Evolutionary conservation across 2,329 filamentous ascomycete species (phyloP), one percentile per base, ranked within the genome.

Genomic region (Orbilia ellipsospora): DNA sequence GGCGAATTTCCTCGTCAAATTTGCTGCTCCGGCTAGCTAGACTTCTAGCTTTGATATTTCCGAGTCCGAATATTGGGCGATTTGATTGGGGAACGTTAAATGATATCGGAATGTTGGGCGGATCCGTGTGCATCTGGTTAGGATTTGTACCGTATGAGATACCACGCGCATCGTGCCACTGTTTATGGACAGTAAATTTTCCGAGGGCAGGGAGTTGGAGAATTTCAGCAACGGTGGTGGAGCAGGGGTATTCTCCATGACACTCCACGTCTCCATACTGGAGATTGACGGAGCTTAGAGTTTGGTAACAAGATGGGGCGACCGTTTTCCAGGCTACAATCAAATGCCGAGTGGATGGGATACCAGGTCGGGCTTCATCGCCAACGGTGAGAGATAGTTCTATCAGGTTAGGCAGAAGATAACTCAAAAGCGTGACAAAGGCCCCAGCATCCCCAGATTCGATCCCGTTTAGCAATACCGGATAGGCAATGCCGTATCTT

Each of bases 291-390:
- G 62, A 31, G 48, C 57, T 69, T 1, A 75, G 59, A 28, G 20
- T 52, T 48, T 74, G 28, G 31, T 69, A 65, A 31, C 57, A 75
- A 69, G 59, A 54, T 18, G 72, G 72, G 13, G 44, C 18, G 2
- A 75, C 45, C 4, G 72, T 65, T 18, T 75, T 75, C 72, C 64
- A 75, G 7, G 72, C 64, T n/a, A 75, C 64, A 2, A 75, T 75
- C 36, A 75, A 10, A 36, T 75, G 64, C 7, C 64, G 64, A 16
- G 72, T 69, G 5, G 72, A 75, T 2, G 72, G 72, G 23, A 69
- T 60, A 16, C 62, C 59, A 20, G 57, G 57, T 36, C 52, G 31
- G 15, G 40, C 44, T 16, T 63, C 52, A 31, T 74, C 70, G 18
- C 72, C 72, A 2, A 68, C 3, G 1, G 51, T 68, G 44, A 75